Base-by-base conservation (phyloP, 2,329 filamentous ascomycete genomes). In the Leptographium galeiforme region DNA sequence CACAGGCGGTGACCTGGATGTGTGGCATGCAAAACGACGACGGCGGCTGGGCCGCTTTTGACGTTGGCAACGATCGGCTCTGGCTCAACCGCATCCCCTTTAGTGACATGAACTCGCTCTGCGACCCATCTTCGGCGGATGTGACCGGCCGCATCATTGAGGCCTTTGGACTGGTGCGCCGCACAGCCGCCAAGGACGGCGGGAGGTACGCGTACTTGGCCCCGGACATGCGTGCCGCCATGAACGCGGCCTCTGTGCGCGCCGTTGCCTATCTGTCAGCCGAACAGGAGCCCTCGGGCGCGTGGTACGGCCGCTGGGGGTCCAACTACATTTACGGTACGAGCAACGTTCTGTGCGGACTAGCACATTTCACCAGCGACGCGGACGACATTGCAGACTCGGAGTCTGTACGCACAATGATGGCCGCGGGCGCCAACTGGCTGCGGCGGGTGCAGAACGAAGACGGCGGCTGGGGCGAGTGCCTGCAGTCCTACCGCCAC, bases 21-120 rank as follows among this genome's bases (percentile, higher is more conserved):
- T 51, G 65, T 1, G 64, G 63, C 3, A 68, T 69, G 65, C 66
- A 69, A 44, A 66, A 66, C 52, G n/a, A 41, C 1, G 67, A 69
- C 51, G 66, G 66, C 36, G 67, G 67, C 0, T 69, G 65, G 66
- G 66, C 52, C 2, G 63, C 63, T 7, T 69, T 69, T 47, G 67
- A 69, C 49, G 36, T 55, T 5, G 59, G 66, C 7, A 69, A 68
- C 50, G 57, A 68, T 52, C 58, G 60, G 34, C 52, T 62, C 1
- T 68, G 61, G 34, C 55, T 68, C 7, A 66, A 69, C 45, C 62
- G 62, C 19, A 64, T 66, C 33, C 66, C 66, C 2, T 70, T 70
- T 56, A 63, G 60, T 36, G 66, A 70, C 51, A 67, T 67, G 61
- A 57, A 65, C 25, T 57, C 56, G 12, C 57, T 70, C 14, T 67